Evolutionary conservation across 345 rosid species (phyloP).

Genomic region (Excoecaria cochinchinensis): DNA sequence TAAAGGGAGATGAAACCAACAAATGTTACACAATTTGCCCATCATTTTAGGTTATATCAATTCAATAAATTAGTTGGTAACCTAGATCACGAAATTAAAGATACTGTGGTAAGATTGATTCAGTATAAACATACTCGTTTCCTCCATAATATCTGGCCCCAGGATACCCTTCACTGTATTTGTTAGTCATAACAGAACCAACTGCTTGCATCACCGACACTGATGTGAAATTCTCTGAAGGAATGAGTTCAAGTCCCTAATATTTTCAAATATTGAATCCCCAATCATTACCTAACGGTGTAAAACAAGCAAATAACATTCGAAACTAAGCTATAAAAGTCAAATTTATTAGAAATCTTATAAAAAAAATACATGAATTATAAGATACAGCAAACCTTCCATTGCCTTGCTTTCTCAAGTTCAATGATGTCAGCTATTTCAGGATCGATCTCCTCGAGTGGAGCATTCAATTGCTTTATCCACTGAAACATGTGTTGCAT

Average conservation of each 20-base stretch:
- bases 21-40: not conserved
- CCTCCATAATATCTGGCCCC: slow-evolving; percentile 98
- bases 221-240: slow-evolving; percentile 95
- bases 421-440: slow-evolving; percentile 86
- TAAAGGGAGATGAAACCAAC: not conserved
- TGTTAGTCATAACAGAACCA: slow-evolving; percentile 96
- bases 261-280: slow-evolving; percentile 1
- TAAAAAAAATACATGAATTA: not conserved
- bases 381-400: slow-evolving; percentile 61
- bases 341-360: not conserved
- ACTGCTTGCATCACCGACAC: slow-evolving; percentile 95
- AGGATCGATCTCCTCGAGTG: slow-evolving; percentile 80
- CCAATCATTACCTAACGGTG: not conserved
- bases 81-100: not conserved
- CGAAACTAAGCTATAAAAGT: not conserved
- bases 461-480: slow-evolving; percentile 78
- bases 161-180: slow-evolving; percentile 95
- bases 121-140: slow-evolving; percentile 59
- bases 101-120: not conserved
- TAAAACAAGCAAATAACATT: not conserved
- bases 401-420: slow-evolving; percentile 97
- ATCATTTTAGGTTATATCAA: not conserved
- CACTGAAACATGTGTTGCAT: slow-evolving; percentile 45
- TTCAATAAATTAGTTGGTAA: not conserved
- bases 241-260: slow-evolving; percentile 91